Evolutionary conservation across 257 asterid species (phyloP), one percentile per base, ranked within the genome.

Genomic region (Solanum pinnatisectum): DNA sequence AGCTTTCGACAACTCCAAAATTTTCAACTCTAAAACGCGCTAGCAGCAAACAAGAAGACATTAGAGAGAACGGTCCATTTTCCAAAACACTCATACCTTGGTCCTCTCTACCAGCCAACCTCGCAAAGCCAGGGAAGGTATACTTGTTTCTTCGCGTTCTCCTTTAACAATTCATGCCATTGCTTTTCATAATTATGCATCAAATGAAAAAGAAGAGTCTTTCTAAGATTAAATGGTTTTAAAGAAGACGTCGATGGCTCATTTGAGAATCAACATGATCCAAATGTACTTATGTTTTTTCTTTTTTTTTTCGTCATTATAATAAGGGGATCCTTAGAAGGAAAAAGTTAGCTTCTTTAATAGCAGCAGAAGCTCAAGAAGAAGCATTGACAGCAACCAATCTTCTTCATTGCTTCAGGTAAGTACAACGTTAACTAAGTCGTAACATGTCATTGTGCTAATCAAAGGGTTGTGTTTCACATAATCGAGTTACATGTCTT

Each of bases 401-500:
- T 90, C 95, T 96, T 85, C 92, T 93, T 86, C 94, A 92, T 79
- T 94, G 96, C 95, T 93, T 96, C 60, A 92, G 98, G 99, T 95
- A 86, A 78, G 85, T 5, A 15, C 27, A 1, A 2, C 23, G 49
- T 77, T 77, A 14, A 77, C 59, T 77, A 35, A 13, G 22, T 27
- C 22, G 14, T 77, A 49, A 77, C 60, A 77, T 77, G 35, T 12
- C 36, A 36, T 74, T 36, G 18, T 11, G 83, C 22, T 7, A 9
- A n/a, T 76, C 4, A 77, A n/a, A 77, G 12, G 35, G 22, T 77
- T 40, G 84, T 40, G 4, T 52, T 52, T 52, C 63, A 3, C 63
- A 52, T 9, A 39, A 39, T 77, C 60, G 1, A 27, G 67, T 46
- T 27, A 15, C 33, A 15, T 49, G 22, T 44, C 77, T 87, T 87